phyloP scores from a whole-genome alignment of 2,329 filamentous ascomycete species.

The Trichoderma asperellum region DNA sequence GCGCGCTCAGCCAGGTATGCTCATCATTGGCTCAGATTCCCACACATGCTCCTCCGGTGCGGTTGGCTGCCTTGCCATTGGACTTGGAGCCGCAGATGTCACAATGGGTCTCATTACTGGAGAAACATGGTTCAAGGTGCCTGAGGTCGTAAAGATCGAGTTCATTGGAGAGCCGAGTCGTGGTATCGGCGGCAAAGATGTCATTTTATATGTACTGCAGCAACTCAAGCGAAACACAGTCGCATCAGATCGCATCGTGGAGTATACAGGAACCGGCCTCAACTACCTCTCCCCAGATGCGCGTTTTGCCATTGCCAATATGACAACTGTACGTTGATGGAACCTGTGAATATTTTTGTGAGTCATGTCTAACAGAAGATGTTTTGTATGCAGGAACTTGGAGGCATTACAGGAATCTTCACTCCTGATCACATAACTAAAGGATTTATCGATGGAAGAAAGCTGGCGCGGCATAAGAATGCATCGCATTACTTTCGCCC shows the following conservation, averaged over 20 bases:
- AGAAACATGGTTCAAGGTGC: conserved; percentile 52
- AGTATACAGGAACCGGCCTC: conserved; percentile 49
- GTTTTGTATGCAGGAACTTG: conserved; percentile 38
- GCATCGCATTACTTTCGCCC: conserved; percentile 44
- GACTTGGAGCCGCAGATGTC: conserved; percentile 51
- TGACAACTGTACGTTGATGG: conserved; percentile 42
- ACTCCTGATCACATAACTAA: conserved; percentile 44
- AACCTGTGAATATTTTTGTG: neutral
- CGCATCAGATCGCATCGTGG: conserved; percentile 49
- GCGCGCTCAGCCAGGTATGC: conserved; percentile 49
- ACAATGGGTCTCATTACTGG: conserved; percentile 50
- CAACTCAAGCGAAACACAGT: conserved; percentile 52
- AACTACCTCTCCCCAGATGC: conserved; percentile 47
- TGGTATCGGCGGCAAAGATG: conserved; percentile 51
- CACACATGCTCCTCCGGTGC: conserved; percentile 52
- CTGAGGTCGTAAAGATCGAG: conserved; percentile 47
- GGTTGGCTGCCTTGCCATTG: conserved; percentile 48
- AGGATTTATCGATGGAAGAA: conserved; percentile 41
- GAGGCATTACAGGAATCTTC: conserved; percentile 46
- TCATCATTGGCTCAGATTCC: conserved; percentile 50
- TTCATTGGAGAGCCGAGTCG: conserved; percentile 43
- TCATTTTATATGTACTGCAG: conserved; percentile 50
- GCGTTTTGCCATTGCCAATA: conserved; percentile 52
- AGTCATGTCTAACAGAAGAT: neutral
- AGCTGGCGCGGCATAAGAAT: conserved; percentile 38